phyloP scores from a whole-genome alignment of 331 rosid genomes.

The Spiraea crenata region DNA sequence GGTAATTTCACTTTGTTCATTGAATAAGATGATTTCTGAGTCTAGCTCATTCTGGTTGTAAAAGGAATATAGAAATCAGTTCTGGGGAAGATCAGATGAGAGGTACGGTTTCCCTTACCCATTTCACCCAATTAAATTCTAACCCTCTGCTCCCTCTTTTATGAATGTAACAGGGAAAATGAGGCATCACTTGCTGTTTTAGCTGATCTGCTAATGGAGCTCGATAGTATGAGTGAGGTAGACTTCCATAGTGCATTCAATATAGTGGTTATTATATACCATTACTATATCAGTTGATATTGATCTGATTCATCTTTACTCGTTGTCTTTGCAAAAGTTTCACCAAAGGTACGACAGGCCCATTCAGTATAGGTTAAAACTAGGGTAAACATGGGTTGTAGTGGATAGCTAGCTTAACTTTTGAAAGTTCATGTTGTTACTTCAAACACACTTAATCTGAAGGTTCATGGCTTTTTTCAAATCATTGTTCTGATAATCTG shows the following conservation, averaged over 20 bases:
- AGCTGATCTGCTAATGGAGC: conserved; percentile 79
- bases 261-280: neutral
- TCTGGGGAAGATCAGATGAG: neutral
- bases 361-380: neutral
- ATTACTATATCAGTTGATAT: neutral
- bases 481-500: conserved; percentile 16
- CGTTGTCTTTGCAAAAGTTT: conserved; percentile 1
- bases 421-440: conserved; percentile 6
- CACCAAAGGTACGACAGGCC: neutral
- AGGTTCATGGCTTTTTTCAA: neutral
- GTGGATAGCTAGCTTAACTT: neutral
- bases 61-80: neutral
- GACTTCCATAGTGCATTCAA: neutral
- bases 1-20: conserved; percentile 36
- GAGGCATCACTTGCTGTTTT: conserved; percentile 92
- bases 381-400: conserved; percentile 2
- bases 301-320: neutral
- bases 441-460: conserved; percentile 4
- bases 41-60: neutral
- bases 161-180: conserved; percentile 62
- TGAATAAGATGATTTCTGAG: neutral
- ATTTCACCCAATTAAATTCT: neutral
- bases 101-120: neutral
- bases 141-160: neutral
- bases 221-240: conserved; percentile 89